Evolutionary conservation across 495 filamentous ascomycete species (phyloP), one percentile per base, ranked within the genome.

Genomic region (Penicillium cosmopolitanum): DNA sequence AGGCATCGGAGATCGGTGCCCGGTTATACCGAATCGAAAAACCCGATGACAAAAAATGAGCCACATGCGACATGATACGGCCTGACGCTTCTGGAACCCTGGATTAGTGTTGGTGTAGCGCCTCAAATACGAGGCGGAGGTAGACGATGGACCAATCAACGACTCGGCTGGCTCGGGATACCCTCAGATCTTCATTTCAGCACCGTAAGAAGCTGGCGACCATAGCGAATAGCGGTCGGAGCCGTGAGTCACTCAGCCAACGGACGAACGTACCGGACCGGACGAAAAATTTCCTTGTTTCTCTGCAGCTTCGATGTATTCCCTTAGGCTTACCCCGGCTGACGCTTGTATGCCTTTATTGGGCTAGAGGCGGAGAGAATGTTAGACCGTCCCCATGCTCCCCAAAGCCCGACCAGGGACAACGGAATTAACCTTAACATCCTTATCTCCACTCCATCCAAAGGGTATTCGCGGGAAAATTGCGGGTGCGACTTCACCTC

Each of bases 271-370:
- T 25, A 13, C 15, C 42, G 46, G 42, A 18, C 15, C 42, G 46
- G 46, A 48, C 46, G 46, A 48, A 48, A 19, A 48, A 48, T 38
- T 38, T 12, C 36, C 36, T 38, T 38, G 36, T 38, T 38, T 38
- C 36, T 12, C 12, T 12, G 12, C 36, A 38, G 15, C 12, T 12
- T 38, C 36, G 15, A 38, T 13, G 36, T 4, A 38, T 38, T 38
- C 12, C 15, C 0, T n/a, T 4, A n/a, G 15, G 15, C 12, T 2
- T n/a, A 38, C 5, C 36, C 36, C 15, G 36, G 36, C 36, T 38
- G 36, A 38, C 36, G 36, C 36, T 2, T 15, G 28, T 15, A 12
- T 38, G 36, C 11, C 36, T 38, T n/a, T 10, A 38, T n/a, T 13
- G 15, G 11, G 36, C 10, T 38, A 38, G 36, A 38, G 15, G 4